Evolutionary conservation across 768 basidiomycete species (phyloP).

Genomic region (Leccinum variicolor): DNA sequence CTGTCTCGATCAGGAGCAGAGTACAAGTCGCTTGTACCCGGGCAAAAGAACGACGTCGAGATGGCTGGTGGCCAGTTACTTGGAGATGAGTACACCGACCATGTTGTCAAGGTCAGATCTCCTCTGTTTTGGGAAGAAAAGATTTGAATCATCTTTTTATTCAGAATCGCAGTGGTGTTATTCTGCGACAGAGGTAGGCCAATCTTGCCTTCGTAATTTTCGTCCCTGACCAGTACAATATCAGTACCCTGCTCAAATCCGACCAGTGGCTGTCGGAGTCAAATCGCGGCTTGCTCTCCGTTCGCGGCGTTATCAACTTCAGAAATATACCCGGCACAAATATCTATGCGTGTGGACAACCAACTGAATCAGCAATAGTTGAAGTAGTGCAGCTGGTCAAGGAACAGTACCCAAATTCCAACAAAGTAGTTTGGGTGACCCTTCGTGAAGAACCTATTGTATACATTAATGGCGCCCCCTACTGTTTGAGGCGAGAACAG

Average conservation of each 20-base stretch:
- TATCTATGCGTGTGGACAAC: constrained; percentile 93
- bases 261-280: constrained; percentile 87
- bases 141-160: neutral
- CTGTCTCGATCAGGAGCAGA: constrained; percentile 69
- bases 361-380: constrained; percentile 80
- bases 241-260: constrained; percentile 83
- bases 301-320: constrained; percentile 96
- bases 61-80: constrained; percentile 81
- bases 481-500: constrained; percentile 81
- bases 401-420: constrained; percentile 53
- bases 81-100: constrained; percentile 94
- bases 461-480: constrained; percentile 90
- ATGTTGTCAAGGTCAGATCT: constrained; percentile 75
- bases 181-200: constrained; percentile 79
- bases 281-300: constrained; percentile 56
- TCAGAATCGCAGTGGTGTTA: constrained; percentile 90
- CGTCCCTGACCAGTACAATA: neutral
- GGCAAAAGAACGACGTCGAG: constrained; percentile 70
- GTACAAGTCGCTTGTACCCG: constrained; percentile 54
- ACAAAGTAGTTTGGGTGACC: constrained; percentile 83
- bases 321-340: constrained; percentile 75
- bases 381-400: constrained; percentile 70
- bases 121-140: neutral
- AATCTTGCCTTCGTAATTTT: constrained; percentile 3
- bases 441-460: constrained; percentile 91